Evolutionary conservation across 495 filamentous ascomycete species (phyloP).

Genomic region (Corynascus novoguineensis): DNA sequence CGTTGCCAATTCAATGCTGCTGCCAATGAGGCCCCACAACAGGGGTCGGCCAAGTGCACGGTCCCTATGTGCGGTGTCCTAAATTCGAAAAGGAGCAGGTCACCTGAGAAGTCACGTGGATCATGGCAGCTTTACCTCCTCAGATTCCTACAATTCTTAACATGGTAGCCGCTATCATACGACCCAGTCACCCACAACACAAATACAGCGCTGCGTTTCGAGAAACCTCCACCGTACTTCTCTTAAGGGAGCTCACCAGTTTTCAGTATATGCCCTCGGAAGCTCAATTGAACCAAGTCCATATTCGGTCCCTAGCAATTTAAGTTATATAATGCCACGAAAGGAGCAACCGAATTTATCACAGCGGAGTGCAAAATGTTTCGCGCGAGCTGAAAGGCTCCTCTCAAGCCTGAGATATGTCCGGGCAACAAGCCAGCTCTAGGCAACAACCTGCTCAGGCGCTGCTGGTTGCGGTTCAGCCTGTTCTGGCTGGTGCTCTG

Average conservation of each 20-base stretch:
- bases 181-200: not conserved
- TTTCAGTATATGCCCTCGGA: too few relatives aligned
- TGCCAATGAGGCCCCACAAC: conserved; percentile 17
- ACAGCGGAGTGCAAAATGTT: too few relatives aligned
- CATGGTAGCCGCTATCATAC: not conserved
- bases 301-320: too few relatives aligned
- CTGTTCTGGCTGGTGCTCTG: not conserved
- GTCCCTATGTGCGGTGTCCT: not conserved
- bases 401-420: not conserved
- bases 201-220: not conserved
- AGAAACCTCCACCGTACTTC: too few relatives aligned
- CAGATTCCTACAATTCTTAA: not conserved
- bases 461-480: not conserved
- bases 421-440: not conserved
- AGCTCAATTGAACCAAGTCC: too few relatives aligned
- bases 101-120: conserved; percentile 15
- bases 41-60: conserved; percentile 3
- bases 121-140: not conserved
- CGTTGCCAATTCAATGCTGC: conserved; percentile 32
- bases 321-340: too few relatives aligned
- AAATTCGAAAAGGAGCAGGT: not conserved
- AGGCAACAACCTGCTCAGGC: conserved; percentile 1
- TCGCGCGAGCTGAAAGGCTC: too few relatives aligned
- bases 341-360: too few relatives aligned
- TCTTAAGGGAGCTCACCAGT: too few relatives aligned